Conservation (phyloP, 495 filamentous ascomycete species). For the Chaetomidium leptoderma region DNA sequence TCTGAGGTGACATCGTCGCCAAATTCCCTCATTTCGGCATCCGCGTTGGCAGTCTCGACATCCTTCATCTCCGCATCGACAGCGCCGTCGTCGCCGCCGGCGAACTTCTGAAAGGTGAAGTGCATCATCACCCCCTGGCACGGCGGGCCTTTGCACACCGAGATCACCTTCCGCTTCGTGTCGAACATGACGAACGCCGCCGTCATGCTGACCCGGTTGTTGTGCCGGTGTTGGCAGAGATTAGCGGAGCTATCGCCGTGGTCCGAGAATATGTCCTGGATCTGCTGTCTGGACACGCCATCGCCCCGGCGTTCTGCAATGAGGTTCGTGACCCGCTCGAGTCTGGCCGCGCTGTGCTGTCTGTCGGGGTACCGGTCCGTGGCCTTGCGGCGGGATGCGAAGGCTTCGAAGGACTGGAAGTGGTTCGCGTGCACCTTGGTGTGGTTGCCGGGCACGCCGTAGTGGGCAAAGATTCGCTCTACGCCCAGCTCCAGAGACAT, state of each 20-base stretch:
- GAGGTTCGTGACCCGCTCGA: neutral
- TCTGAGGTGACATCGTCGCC: too few relatives aligned
- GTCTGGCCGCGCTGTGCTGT: neutral
- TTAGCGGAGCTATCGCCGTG: neutral
- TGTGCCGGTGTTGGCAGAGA: neutral
- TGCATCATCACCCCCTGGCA: neutral
- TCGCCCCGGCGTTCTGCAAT: neutral
- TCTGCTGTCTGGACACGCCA: neutral
- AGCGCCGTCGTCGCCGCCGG: neutral
- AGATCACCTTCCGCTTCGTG: neutral
- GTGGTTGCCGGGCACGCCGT: neutral
- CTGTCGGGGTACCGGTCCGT: neutral
- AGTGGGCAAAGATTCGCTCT: neutral
- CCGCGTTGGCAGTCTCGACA: too few relatives aligned
- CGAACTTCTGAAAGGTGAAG: neutral
- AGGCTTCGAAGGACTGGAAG: slow-evolving; percentile 4
- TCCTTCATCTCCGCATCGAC: neutral
- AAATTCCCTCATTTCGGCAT: too few relatives aligned
- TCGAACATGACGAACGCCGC: slow-evolving; percentile 5
- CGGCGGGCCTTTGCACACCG: slow-evolving; percentile 10
- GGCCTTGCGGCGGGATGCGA: neutral
- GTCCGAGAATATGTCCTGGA: slow-evolving; percentile 1
- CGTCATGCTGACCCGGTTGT: neutral
- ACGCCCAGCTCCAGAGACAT: neutral
- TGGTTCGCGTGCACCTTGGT: slow-evolving; percentile 5